phyloP scores from a whole-genome alignment of 768 basidiomycete species.

The Vararia minispora region DNA sequence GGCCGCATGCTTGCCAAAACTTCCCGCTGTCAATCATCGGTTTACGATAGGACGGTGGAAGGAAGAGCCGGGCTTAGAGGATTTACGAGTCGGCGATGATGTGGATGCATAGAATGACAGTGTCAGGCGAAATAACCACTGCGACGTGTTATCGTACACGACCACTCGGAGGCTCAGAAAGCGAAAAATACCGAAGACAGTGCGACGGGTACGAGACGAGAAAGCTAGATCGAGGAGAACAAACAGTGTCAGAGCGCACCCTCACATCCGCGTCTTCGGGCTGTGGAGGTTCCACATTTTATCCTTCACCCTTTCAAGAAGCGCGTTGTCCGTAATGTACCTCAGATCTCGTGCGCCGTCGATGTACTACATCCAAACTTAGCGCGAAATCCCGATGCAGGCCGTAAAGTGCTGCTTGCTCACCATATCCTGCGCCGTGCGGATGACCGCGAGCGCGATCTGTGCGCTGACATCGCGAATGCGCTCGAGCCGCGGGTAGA shows the following conservation, averaged over 20 bases:
- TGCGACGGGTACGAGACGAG: conserved; percentile 2
- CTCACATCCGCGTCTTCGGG: conserved; percentile 5
- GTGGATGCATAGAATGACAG: conserved; percentile 20
- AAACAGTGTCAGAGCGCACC: neutral
- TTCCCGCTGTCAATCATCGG: conserved; percentile 85
- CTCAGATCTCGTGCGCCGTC: conserved; percentile 32
- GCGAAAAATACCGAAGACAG: no score
- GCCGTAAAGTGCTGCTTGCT: no score
- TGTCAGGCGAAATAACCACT: conserved; percentile 6
- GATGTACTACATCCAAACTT: conserved; percentile 14
- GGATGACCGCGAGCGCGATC: conserved; percentile 68
- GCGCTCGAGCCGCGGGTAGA: conserved; percentile 80
- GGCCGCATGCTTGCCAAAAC: conserved; percentile 58
- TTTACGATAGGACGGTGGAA: conserved; percentile 69
- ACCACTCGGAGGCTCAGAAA: neutral
- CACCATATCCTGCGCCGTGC: conserved; percentile 68
- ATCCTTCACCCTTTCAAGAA: conserved; percentile 40
- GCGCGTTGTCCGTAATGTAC: conserved; percentile 40
- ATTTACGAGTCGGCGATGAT: conserved; percentile 15
- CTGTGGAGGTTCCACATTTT: conserved; percentile 65
- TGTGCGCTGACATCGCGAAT: conserved; percentile 75
- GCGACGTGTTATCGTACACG: neutral
- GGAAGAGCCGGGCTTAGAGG: conserved; percentile 10
- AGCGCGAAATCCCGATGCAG: no score
- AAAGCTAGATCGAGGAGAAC: no score